These are phyloP conservation scores for Tolypocladium endophyticum DNA, from an alignment of 2,329 filamentous ascomycete genomes.

Conservation along the genomic window DNA sequence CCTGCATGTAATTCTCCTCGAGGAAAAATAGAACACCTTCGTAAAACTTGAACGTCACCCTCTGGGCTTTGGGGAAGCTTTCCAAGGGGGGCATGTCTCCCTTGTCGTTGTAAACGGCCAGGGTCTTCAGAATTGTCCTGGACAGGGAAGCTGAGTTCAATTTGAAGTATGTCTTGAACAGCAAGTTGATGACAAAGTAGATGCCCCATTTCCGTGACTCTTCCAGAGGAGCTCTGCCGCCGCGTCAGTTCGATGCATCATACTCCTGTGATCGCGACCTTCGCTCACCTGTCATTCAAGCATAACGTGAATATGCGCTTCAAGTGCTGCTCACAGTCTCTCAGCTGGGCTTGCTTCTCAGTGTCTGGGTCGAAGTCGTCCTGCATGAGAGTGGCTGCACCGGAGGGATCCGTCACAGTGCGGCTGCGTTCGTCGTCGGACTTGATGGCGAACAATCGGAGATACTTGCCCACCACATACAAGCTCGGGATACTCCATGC, in stretches of 20 bases:
- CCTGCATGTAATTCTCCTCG: constrained; percentile 82
- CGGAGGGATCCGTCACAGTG: constrained; percentile 23
- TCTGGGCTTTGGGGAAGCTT: constrained; percentile 77
- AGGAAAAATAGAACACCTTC: constrained; percentile 87
- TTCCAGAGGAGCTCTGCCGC: constrained; percentile 60
- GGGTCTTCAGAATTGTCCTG: constrained; percentile 77
- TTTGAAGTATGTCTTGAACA: constrained; percentile 99
- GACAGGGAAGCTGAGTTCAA: constrained; percentile 82
- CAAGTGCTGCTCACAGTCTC: constrained; percentile 82
- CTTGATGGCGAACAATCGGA: constrained; percentile 81
- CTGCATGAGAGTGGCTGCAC: constrained; percentile 42
- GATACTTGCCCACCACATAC: constrained; percentile 76
- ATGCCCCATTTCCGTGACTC: constrained; percentile 97
- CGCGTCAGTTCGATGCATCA: background rate
- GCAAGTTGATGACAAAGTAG: constrained; percentile 85
- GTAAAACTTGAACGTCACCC: constrained; percentile 95
- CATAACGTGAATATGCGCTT: constrained; percentile 90
- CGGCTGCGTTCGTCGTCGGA: constrained; percentile 61
- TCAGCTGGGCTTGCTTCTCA: constrained; percentile 73
- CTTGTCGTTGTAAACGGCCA: constrained; percentile 59
- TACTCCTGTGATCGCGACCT: too few species aligned
- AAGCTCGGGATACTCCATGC: constrained; percentile 90
- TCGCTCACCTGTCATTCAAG: constrained; percentile 69
- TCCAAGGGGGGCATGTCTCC: constrained; percentile 73
- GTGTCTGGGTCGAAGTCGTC: constrained; percentile 73